These are phyloP conservation scores for Geotrichum reessii DNA, from an alignment of 1,139 yeast genomes.

Conservation along the genomic window DNA sequence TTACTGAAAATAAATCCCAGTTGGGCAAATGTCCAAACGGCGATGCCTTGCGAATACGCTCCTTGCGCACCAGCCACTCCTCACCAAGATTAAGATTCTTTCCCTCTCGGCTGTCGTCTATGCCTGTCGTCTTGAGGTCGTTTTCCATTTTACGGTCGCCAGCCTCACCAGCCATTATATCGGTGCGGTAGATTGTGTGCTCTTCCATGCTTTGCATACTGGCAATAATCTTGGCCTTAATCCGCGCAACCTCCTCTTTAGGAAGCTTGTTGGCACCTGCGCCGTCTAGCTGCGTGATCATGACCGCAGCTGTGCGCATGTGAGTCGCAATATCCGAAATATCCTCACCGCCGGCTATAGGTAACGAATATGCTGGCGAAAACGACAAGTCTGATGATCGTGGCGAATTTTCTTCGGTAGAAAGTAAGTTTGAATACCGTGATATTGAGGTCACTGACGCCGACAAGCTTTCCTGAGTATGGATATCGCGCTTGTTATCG, in stretches of 20 bases:
- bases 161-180: conserved; percentile 58
- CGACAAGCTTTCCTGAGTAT: conserved; percentile 24
- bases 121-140: conserved; percentile 75
- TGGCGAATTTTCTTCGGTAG: conserved; percentile 27
- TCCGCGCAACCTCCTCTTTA: conserved; percentile 67
- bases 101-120: conserved; percentile 38
- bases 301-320: conserved; percentile 92
- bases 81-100: conserved; percentile 57
- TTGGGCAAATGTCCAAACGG: conserved; percentile 78
- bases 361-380: conserved; percentile 31
- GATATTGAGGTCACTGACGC: conserved; percentile 25
- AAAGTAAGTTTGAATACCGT: conserved; percentile 6
- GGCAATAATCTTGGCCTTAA: conserved; percentile 69
- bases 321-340: conserved; percentile 65
- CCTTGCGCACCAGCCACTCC: conserved; percentile 82
- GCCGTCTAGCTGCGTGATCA: conserved; percentile 82
- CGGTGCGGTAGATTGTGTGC: conserved; percentile 30
- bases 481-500: conserved; percentile 21
- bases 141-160: conserved; percentile 89
- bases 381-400: conserved; percentile 36
- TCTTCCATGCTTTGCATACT: conserved; percentile 89
- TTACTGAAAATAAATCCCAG: conserved; percentile 94
- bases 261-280: conserved; percentile 56
- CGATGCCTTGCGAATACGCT: conserved; percentile 69
- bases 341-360: conserved; percentile 27